Evolutionary conservation across 1,284 basidiomycete genomes (phyloP).

Genomic region (Cystobasidiaceae sp.): DNA sequence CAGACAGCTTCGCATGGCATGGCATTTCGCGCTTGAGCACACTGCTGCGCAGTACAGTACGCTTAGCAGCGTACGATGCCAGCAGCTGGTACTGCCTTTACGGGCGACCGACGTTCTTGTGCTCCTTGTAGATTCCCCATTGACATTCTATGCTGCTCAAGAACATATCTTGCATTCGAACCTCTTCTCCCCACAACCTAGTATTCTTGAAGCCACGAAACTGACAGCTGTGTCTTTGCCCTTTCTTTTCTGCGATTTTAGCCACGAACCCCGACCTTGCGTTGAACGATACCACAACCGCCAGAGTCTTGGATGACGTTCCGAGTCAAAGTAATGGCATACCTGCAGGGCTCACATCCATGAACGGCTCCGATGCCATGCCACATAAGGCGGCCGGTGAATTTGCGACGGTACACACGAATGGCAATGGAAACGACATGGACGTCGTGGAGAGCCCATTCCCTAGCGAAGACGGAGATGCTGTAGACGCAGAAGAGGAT

Average conservation of each 20-base stretch:
- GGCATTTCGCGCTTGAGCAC: too few species aligned
- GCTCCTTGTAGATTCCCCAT: too few species aligned
- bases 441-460: background rate
- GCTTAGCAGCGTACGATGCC: too few species aligned
- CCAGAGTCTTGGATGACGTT: background rate
- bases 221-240: background rate
- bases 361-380: background rate
- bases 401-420: conserved; percentile 4
- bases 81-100: too few species aligned
- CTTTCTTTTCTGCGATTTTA: background rate
- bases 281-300: background rate
- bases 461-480: background rate
- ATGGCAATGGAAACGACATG: conserved; percentile 1
- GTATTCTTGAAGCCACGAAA: background rate
- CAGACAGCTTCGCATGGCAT: too few species aligned
- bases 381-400: background rate
- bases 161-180: too few species aligned
- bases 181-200: background rate
- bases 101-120: too few species aligned
- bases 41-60: too few species aligned
- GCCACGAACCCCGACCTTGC: conserved; percentile 1
- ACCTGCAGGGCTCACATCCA: conserved; percentile 3
- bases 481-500: background rate
- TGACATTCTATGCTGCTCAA: too few species aligned
- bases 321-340: background rate